Percentiles rank a stretch among this genome's conserved stretches.
These are phyloP conservation scores for Fusarium aywerte DNA, from an alignment of 2,329 filamentous ascomycete genomes.

Conservation along the genomic window DNA sequence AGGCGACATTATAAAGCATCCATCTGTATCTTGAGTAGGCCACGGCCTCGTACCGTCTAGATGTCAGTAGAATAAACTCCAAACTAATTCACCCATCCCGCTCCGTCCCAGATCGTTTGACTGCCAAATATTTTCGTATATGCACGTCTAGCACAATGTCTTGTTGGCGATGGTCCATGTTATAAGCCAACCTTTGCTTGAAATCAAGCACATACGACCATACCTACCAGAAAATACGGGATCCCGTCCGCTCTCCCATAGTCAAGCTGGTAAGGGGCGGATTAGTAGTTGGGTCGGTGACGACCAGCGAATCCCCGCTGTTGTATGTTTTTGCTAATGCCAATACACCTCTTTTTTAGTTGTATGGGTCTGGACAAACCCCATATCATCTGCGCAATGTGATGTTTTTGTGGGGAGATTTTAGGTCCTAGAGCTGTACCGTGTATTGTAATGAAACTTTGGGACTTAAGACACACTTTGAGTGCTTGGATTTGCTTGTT, in stretches of 20 bases:
- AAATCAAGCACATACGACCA: background rate
- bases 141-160: background rate
- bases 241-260: conserved; percentile 1
- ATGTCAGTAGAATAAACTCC: no score
- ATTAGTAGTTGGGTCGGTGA: conserved; percentile 1
- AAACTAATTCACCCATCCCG: no score
- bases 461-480: background rate
- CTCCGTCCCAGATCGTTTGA: no score
- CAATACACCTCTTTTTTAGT: background rate
- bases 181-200: background rate
- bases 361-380: background rate
- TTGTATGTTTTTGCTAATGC: background rate
- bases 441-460: background rate
- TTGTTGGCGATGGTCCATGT: rapidly evolving
- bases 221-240: background rate
- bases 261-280: background rate
- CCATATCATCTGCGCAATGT: background rate
- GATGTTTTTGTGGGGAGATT: background rate
- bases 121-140: background rate
- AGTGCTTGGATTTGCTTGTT: no score
- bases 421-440: background rate
- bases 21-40: no score
- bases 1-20: no score
- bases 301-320: background rate
- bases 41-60: no score